phyloP scores from a whole-genome alignment of 345 rosid species.

The Eucalyptus regnans region DNA sequence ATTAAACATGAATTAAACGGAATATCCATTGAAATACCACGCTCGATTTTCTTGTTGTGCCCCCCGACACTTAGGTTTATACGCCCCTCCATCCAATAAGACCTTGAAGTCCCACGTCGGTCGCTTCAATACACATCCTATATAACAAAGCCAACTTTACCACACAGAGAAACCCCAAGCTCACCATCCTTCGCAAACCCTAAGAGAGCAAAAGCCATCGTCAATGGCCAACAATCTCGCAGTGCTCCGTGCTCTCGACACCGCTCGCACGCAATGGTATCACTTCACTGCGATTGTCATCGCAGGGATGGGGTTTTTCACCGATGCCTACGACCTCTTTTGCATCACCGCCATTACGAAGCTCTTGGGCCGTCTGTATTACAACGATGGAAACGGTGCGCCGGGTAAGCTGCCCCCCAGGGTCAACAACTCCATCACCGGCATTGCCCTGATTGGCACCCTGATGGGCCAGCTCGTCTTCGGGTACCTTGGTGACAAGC shows the following conservation, averaged over 20 bases:
- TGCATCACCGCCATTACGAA: conserved; percentile 42
- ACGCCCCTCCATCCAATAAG: background rate
- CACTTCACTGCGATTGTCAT: conserved; percentile 47
- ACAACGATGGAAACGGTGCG: conserved; percentile 1
- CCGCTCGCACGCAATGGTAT: conserved; percentile 39
- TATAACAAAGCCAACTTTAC: background rate
- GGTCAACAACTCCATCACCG: conserved; percentile 25
- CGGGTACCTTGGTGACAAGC: conserved; percentile 60
- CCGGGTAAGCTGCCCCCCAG: conserved; percentile 21
- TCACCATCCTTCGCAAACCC: background rate
- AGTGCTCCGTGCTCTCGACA: conserved; percentile 44
- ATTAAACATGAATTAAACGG: background rate
- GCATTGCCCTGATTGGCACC: conserved; percentile 45
- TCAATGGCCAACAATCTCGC: conserved; percentile 1
- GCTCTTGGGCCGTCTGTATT: conserved; percentile 57
- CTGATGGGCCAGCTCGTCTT: conserved; percentile 41
- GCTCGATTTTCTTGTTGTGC: background rate
- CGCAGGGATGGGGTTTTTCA: conserved; percentile 71
- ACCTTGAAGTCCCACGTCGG: background rate
- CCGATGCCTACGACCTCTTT: conserved; percentile 66
- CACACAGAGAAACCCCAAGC: background rate
- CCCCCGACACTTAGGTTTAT: background rate
- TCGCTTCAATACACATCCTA: background rate
- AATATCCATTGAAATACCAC: background rate
- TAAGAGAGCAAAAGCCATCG: background rate